Percentiles rank a stretch among this genome's conserved stretches.
Evolutionary conservation across 441 rosid species (phyloP).

Genomic region (Gossypium trilobum): DNA sequence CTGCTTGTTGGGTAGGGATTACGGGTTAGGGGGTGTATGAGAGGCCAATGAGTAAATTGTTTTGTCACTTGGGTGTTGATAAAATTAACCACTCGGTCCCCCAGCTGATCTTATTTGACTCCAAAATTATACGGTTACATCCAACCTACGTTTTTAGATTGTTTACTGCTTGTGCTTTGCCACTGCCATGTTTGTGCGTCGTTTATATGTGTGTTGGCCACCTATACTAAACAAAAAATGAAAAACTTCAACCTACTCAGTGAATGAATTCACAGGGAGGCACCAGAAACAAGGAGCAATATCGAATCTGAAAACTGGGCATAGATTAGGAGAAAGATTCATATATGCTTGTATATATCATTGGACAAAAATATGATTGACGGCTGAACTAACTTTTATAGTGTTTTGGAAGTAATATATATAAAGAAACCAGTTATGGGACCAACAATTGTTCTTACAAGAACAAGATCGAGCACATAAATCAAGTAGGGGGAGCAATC

Average conservation of each 20-base stretch:
- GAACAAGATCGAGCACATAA: slow-evolving; percentile 3
- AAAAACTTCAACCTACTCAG: too few species aligned
- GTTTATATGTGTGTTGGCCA: too few species aligned
- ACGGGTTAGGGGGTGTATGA: not conserved
- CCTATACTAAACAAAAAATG: too few species aligned
- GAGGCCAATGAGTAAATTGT: not conserved
- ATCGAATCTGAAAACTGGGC: not conserved
- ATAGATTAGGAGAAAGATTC: slow-evolving; percentile 8
- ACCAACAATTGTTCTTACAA: not conserved
- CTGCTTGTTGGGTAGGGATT: not conserved
- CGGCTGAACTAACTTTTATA: slow-evolving; percentile 11
- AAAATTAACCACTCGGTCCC: too few species aligned
- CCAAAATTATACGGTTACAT: too few species aligned
- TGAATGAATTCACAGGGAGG: not conserved
- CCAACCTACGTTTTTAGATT: not conserved
- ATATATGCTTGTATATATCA: not conserved
- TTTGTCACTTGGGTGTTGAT: not conserved
- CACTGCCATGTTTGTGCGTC: not conserved
- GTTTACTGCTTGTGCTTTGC: not conserved
- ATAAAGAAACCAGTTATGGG: not conserved
- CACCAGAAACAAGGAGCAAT: not conserved
- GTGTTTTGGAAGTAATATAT: not conserved
- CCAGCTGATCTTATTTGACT: too few species aligned
- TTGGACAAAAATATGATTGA: slow-evolving; percentile 7
- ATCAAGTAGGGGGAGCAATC: not conserved